phyloP scores from a whole-genome alignment of 2,329 filamentous ascomycete species.

The Arthrobotrys megalospora region DNA sequence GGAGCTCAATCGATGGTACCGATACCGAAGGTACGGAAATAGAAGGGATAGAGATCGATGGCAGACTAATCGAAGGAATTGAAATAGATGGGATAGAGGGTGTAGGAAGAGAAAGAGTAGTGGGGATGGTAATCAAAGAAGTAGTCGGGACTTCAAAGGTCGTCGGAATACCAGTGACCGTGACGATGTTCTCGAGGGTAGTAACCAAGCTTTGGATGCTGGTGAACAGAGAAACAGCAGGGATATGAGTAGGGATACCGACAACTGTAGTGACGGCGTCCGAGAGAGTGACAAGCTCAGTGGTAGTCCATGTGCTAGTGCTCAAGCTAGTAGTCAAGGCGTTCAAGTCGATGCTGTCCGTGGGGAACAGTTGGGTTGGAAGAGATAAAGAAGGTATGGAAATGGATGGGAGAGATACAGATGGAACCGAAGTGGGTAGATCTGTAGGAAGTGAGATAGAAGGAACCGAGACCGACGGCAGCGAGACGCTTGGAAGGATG shows the following conservation, averaged over 20 bases:
- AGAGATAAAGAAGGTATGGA: background rate
- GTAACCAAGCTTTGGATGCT: conserved; percentile 37
- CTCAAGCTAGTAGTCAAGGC: conserved; percentile 20
- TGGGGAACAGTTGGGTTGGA: background rate
- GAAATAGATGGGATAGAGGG: conserved; percentile 15
- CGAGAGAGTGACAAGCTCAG: conserved; percentile 32
- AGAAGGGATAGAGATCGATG: conserved; percentile 9
- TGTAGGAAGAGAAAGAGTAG: background rate
- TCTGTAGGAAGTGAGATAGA: background rate
- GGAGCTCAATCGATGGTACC: background rate
- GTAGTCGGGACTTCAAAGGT: conserved; percentile 20
- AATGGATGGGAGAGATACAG: background rate
- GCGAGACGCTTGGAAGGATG: background rate
- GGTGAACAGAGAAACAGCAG: conserved; percentile 38
- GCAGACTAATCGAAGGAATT: background rate
- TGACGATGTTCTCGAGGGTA: conserved; percentile 26
- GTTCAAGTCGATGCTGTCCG: conserved; percentile 12
- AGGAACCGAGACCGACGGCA: background rate
- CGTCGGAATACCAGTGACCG: conserved; percentile 35
- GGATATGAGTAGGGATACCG: conserved; percentile 50
- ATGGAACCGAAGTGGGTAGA: background rate
- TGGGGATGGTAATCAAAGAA: conserved; percentile 32
- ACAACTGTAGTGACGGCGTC: conserved; percentile 29
- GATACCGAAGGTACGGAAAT: background rate
- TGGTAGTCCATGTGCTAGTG: conserved; percentile 34